These are phyloP conservation scores for Darksidea phi DNA, from an alignment of 495 filamentous ascomycete genomes.

Conservation along the genomic window DNA sequence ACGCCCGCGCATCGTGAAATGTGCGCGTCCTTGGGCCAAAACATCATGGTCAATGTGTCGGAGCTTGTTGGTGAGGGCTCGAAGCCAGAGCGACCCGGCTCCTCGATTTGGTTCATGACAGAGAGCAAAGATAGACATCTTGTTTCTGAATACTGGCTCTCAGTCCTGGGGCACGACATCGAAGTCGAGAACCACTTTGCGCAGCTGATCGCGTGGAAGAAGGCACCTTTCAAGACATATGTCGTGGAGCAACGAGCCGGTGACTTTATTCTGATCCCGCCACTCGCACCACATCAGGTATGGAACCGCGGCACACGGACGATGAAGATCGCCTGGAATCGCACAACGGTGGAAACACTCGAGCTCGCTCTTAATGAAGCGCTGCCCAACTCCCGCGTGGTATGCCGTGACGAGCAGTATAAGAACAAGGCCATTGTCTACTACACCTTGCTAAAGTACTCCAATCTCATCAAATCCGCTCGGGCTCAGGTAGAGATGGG, in stretches of 20 bases:
- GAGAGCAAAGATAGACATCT: constrained; percentile 82
- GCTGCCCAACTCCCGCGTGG: constrained; percentile 78
- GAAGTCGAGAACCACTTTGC: constrained; percentile 96
- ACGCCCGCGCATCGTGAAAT: constrained; percentile 96
- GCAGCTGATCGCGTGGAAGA: constrained; percentile 87
- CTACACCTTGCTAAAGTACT: constrained; percentile 77
- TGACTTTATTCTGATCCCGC: constrained; percentile 94
- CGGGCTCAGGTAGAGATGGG: constrained; percentile 50
- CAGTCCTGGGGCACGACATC: constrained; percentile 87
- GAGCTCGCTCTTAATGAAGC: constrained; percentile 82
- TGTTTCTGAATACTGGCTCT: constrained; percentile 89
- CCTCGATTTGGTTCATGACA: constrained; percentile 98
- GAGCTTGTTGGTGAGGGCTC: constrained; percentile 53
- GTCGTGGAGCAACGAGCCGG: constrained; percentile 90
- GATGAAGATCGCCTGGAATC: constrained; percentile 97
- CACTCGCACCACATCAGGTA: constrained; percentile 93
- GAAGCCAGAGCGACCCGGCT: constrained; percentile 71
- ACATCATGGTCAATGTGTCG: constrained; percentile 94
- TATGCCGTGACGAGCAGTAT: constrained; percentile 98
- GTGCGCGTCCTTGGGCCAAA: constrained; percentile 94
- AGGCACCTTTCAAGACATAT: constrained; percentile 86
- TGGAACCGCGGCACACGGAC: constrained; percentile 96
- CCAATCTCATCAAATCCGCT: constrained; percentile 54
- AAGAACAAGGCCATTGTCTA: constrained; percentile 96
- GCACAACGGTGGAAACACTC: constrained; percentile 89